Base-by-base conservation (phyloP, 768 basidiomycete genomes). In the Stropharia rugosoannulata region DNA sequence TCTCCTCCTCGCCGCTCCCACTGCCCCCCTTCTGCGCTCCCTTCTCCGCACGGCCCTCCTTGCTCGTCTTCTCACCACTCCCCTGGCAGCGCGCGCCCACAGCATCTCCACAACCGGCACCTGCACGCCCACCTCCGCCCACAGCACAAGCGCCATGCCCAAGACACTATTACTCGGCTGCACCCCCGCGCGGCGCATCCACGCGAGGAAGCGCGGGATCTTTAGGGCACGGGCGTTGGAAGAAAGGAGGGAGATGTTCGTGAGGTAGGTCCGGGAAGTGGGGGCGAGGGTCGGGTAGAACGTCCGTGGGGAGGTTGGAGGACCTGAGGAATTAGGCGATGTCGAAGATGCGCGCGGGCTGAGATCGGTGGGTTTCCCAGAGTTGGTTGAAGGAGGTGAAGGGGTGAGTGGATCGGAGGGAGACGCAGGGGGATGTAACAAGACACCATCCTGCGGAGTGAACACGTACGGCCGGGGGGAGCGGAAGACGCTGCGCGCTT, bases 181-280 rank as follows among this genome's bases (percentile, higher is more conserved):
- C 10, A 93, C 70, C 0, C 68, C 68, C 38, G 91, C 61, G 13
- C 73, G 75, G 6, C 79, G 78, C 90, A 91, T 92, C 90, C 93
- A 93, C 18, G 81, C 82, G 0, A 94, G 67, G 11, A 75, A 75
- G 11, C 80, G 75, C 0, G 90, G 86, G 27, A 94, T 85, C 67
- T 92, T 87, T 0, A 69, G 64, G 8, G 80, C 75, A 1, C 74
- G 59, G 6, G 52, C 57, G n/a, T 49, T 47, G 1, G 80, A 66
- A 1, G 84, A 86, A 5, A 91, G 75, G 3, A 91, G 72, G 49
- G 77, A 62, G 16, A 92, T 75, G 56, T 87, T 86, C 12, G 82
- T 66, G 22, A 77, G 74, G 57, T 82, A 91, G 13, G 80, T 76
- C 29, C 63, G 64, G 60, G 81, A 80, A 49, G 74, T 79, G 4